Evolutionary conservation across 2,329 filamentous ascomycete species (phyloP), one percentile per base, ranked within the genome.

Genomic region (Pyricularia pennisetigena): DNA sequence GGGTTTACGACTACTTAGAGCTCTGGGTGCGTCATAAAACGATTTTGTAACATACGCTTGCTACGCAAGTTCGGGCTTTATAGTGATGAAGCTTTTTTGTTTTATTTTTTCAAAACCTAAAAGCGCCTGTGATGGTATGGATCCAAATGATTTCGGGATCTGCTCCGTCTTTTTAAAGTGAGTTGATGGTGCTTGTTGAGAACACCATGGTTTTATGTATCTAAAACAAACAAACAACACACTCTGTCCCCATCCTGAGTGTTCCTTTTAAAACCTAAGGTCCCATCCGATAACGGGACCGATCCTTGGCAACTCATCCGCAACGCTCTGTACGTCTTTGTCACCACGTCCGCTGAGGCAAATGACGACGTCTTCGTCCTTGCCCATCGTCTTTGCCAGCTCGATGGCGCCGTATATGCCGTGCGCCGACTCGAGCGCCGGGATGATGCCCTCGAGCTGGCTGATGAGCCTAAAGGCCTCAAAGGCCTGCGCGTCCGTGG

Each of bases 241-340:
- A n/a, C 20, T 41, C 20, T n/a, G 20, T 54, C 41, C 41, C 16
- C 41, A 54, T 7, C 20, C 16, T n/a, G 41, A 29, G 30, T n/a
- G 10, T 4, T 30, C 9, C 2, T 49, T 30, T 10, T 41, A 88
- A 73, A 90, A 90, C 41, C 87, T 82, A 73, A 90, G 76, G 72
- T 90, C 87, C 87, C 87, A 90, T 69, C 86, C 93, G 79, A 99
- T 98, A 82, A 90, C 84, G 8, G 95, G 95, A 0, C 95, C 94
- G 70, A 99, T 79, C 73, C 85, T 91, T 23, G 94, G 94, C 76
- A 99, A 81, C 80, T 97, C 93, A 76, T 99, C 95, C 0, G 95
- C 95, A 67, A 99, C 94, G 75, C 92, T 97, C 86, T 99, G 94
- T 69, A 99, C 95, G 76, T 99, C 95, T 87, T 99, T 99, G 80